Percentiles rank a stretch among this genome's conserved stretches.
phyloP scores from a whole-genome alignment of 352 stramenopile genomes.

The Phytophthora fragariaefolia region DNA sequence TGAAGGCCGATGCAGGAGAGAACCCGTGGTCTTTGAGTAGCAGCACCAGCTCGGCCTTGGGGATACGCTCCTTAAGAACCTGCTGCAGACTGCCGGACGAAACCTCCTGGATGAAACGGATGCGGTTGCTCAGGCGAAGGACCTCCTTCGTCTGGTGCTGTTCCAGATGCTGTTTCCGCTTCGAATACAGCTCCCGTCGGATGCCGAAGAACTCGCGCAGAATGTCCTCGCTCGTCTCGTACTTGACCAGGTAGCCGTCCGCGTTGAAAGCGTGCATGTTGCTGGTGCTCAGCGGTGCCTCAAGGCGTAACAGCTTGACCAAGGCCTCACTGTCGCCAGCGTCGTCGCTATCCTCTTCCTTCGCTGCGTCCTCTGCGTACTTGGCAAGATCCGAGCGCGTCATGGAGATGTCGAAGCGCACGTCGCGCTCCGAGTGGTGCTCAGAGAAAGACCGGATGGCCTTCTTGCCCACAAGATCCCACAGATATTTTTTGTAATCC shows the following conservation, averaged over 20 bases:
- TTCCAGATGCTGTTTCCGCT: constrained; percentile 84
- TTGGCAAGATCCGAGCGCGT: constrained; percentile 86
- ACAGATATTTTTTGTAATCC: constrained; percentile 98
- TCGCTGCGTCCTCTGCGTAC: constrained; percentile 46
- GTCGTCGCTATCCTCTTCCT: constrained; percentile 26
- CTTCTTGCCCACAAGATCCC: constrained; percentile 91
- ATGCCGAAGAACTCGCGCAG: constrained; percentile 95
- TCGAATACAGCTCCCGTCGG: constrained; percentile 89
- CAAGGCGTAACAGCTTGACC: constrained; percentile 94
- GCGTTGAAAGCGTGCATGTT: constrained; percentile 99
- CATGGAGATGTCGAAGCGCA: constrained; percentile 84
- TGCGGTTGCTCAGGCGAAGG: constrained; percentile 95
- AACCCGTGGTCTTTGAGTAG: constrained; percentile 60
- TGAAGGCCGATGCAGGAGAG: constrained; percentile 58
- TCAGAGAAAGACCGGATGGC: constrained; percentile 93
- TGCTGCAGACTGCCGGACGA: constrained; percentile 93
- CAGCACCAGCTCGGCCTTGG: constrained; percentile 63
- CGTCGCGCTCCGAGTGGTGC: constrained; percentile 95
- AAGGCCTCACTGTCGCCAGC: constrained; percentile 57
- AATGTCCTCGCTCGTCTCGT: constrained; percentile 90
- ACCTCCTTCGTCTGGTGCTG: constrained; percentile 88
- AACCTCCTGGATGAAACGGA: constrained; percentile 97
- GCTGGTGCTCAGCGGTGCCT: constrained; percentile 92
- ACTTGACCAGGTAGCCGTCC: constrained; percentile 92
- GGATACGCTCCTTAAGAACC: constrained; percentile 77